Evolutionary conservation across 202 grass and related monocot genomes (phyloP).

Genomic region (Brachypodium distachyon): DNA sequence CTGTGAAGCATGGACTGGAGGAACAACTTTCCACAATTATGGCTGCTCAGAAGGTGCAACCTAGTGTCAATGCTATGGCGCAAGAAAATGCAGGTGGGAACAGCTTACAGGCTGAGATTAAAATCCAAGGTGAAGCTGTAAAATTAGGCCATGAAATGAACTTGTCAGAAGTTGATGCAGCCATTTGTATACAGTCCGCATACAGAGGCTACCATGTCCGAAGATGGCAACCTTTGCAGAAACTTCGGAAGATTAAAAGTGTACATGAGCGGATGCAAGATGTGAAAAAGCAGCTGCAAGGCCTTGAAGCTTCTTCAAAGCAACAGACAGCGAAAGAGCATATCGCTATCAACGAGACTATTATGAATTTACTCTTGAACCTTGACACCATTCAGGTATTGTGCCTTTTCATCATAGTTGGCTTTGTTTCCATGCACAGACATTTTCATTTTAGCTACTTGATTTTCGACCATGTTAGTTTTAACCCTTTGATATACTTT

Average conservation of each 20-base stretch:
- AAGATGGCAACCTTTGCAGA: conserved; percentile 62
- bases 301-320: conserved; percentile 36
- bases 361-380: conserved; percentile 88
- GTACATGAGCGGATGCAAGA: conserved; percentile 37
- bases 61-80: background rate
- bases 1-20: background rate
- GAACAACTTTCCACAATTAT: background rate
- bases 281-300: conserved; percentile 39
- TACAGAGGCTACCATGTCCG: conserved; percentile 67
- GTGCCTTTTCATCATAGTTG: background rate
- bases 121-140: background rate
- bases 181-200: conserved; percentile 53
- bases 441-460: background rate
- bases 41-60: conserved; percentile 1
- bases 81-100: background rate
- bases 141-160: background rate
- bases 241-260: conserved; percentile 52
- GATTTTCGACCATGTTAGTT: background rate
- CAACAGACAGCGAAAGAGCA: conserved; percentile 34
- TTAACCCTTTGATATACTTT: conserved; percentile 5
- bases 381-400: conserved; percentile 85
- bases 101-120: background rate
- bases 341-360: conserved; percentile 40
- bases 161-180: conserved; percentile 42
- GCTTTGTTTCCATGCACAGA: background rate